Conservation (phyloP, 371 early-diverging fungal genomes). For the Syncephalis fuscata region DNA sequence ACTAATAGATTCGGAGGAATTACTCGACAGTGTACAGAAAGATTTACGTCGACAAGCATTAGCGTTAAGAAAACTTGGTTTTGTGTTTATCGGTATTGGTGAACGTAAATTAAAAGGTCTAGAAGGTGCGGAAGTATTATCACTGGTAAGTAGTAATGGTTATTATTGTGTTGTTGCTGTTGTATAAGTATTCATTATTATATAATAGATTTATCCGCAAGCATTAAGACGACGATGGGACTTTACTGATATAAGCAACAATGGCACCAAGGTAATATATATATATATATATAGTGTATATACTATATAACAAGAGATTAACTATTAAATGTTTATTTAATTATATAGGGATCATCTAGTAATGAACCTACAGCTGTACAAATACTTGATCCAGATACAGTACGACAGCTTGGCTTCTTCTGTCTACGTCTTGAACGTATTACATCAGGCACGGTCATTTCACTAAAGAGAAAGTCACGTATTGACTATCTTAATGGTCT, state of each 20-base stretch:
- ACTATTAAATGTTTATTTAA: no score
- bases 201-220: not conserved
- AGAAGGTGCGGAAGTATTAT: conserved; percentile 77
- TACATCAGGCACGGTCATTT: conserved; percentile 19
- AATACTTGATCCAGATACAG: conserved; percentile 19
- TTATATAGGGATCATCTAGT: not conserved
- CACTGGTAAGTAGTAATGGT: conserved; percentile 22
- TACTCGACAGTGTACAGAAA: conserved; percentile 10
- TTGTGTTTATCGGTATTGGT: conserved; percentile 55
- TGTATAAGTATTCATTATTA: not conserved
- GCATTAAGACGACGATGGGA: not conserved
- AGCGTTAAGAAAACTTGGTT: conserved; percentile 45
- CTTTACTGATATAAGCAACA: no score
- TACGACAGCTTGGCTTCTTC: conserved; percentile 20
- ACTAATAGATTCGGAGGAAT: conserved; percentile 15
- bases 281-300: not conserved
- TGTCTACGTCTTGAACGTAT: conserved; percentile 33
- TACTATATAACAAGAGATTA: no score
- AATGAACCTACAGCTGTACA: conserved; percentile 6
- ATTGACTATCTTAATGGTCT: conserved; percentile 12
- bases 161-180: no score
- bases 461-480: conserved; percentile 7
- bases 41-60: conserved; percentile 12
- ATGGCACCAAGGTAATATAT: not conserved
- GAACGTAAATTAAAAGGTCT: conserved; percentile 73